Conservation (phyloP, 2,329 filamentous ascomycete genomes). For the Sporothrix protearum region DNA sequence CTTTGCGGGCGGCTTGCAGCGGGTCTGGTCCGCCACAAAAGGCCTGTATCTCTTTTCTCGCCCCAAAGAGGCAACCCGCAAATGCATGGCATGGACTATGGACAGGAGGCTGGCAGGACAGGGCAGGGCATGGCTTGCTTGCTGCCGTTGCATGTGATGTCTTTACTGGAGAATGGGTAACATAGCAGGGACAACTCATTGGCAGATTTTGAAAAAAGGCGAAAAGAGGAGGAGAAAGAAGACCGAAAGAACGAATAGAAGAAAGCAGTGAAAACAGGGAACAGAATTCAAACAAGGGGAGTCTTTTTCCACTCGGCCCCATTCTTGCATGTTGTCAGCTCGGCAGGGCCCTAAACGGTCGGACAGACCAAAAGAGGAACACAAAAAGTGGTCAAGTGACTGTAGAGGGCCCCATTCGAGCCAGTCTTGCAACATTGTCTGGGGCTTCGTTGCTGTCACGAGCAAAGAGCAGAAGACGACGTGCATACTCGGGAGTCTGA, state of each 20-base stretch:
- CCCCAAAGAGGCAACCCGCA: conserved; percentile 20
- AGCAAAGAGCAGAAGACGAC: neutral
- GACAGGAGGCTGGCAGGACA: neutral
- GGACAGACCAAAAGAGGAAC: neutral
- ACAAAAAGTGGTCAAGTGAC: conserved; percentile 11
- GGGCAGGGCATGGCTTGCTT: neutral
- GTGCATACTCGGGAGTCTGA: neutral
- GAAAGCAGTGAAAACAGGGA: neutral
- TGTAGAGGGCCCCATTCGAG: neutral
- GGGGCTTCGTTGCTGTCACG: neutral
- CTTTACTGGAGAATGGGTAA: neutral
- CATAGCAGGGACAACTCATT: conserved; percentile 6
- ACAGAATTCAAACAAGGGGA: too few relatives aligned
- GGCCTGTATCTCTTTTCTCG: neutral
- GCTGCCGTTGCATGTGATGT: conserved; percentile 1
- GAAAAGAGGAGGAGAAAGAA: neutral
- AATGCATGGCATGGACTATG: neutral
- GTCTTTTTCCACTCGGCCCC: neutral
- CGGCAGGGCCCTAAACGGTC: neutral
- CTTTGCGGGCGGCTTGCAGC: neutral
- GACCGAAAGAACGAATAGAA: neutral
- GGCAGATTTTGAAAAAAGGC: neutral
- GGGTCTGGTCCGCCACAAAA: neutral
- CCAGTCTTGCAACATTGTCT: neutral
- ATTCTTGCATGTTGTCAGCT: conserved; percentile 6